A percentile compares a stretch with the other conserved stretches of the same genome.
Conservation (phyloP, 768 basidiomycete species). For the Russula earlei region DNA sequence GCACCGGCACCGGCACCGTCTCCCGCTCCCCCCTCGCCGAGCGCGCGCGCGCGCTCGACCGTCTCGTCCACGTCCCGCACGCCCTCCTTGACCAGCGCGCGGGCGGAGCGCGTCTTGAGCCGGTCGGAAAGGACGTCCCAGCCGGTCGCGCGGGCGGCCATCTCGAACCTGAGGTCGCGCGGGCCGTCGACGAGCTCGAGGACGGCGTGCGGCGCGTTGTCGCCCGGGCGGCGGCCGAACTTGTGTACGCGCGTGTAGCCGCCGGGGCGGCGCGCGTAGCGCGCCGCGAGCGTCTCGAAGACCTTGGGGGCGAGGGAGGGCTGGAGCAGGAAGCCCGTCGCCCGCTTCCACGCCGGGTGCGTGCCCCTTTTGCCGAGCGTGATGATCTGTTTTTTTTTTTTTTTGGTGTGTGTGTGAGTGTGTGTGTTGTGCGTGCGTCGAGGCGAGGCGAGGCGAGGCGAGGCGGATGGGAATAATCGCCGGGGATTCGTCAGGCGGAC, state of each 20-base stretch:
- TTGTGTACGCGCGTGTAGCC: constrained; percentile 94
- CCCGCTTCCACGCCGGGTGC: constrained; percentile 57
- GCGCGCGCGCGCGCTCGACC: constrained; percentile 30
- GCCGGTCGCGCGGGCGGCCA: constrained; percentile 81
- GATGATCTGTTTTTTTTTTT: constrained; percentile 51
- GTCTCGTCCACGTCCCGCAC: constrained; percentile 36
- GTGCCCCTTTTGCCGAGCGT: constrained; percentile 84
- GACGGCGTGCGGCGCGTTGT: constrained; percentile 89
- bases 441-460: too few species aligned
- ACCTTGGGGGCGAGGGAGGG: constrained; percentile 68
- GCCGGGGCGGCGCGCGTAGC: constrained; percentile 76
- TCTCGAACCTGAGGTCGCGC: constrained; percentile 76
- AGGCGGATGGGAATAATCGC: too few species aligned
- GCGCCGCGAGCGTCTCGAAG: constrained; percentile 66
- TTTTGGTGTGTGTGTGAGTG: not conserved
- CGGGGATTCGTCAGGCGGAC: too few species aligned
- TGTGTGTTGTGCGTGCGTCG: too few species aligned
- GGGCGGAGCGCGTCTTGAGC: constrained; percentile 36
- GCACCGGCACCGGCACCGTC: too few species aligned
- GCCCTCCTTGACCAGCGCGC: constrained; percentile 43
- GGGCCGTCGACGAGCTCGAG: constrained; percentile 94
- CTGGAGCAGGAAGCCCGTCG: constrained; percentile 72
- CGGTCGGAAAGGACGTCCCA: constrained; percentile 64
- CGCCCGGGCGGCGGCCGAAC: constrained; percentile 81
- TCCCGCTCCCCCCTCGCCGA: constrained; percentile 23